Evolutionary conservation across 768 basidiomycete species (phyloP).

Genomic region (Sarcomyxa edulis): DNA sequence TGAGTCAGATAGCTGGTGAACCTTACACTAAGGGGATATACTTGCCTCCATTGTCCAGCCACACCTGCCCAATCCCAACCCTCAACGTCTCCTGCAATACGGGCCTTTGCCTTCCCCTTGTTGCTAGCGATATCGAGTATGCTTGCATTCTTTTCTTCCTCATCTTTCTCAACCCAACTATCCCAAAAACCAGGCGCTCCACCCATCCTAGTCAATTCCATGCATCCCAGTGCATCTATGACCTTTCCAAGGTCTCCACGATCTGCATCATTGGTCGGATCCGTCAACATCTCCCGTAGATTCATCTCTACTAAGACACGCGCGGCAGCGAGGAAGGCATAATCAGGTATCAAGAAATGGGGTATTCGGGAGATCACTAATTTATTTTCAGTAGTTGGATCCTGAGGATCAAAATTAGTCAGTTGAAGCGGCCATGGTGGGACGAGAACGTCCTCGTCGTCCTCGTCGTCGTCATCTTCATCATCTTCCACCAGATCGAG

Average conservation of each 20-base stretch:
- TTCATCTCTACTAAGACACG: slow-evolving; percentile 49
- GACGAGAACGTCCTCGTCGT: slow-evolving; percentile 5
- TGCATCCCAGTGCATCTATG: slow-evolving; percentile 19
- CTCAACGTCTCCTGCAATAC: slow-evolving; percentile 12
- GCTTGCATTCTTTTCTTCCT: slow-evolving; percentile 3
- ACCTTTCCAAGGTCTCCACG: slow-evolving; percentile 11
- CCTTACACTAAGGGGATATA: background rate
- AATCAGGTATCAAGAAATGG: slow-evolving; percentile 39
- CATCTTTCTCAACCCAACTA: slow-evolving; percentile 10
- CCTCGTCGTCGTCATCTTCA: slow-evolving; percentile 7
- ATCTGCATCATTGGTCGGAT: slow-evolving; percentile 9
- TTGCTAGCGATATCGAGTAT: slow-evolving; percentile 8
- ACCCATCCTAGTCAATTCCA: slow-evolving; percentile 35
- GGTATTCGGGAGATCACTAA: slow-evolving; percentile 13
- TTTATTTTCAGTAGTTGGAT: background rate
- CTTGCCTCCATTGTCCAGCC: slow-evolving; percentile 48
- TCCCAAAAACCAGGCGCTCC: slow-evolving; percentile 37
- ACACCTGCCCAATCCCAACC: slow-evolving; percentile 63
- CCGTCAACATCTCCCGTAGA: slow-evolving; percentile 30
- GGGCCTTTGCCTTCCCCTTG: slow-evolving; percentile 15
- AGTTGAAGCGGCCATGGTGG: too few species aligned
- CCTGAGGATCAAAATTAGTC: too few species aligned
- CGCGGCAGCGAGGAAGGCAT: slow-evolving; percentile 44
- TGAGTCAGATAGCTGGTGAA: background rate
- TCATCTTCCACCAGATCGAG: slow-evolving; percentile 9